Conservation (phyloP, 169 alveolate genomes). For the Plasmodium vinckei region DNA sequence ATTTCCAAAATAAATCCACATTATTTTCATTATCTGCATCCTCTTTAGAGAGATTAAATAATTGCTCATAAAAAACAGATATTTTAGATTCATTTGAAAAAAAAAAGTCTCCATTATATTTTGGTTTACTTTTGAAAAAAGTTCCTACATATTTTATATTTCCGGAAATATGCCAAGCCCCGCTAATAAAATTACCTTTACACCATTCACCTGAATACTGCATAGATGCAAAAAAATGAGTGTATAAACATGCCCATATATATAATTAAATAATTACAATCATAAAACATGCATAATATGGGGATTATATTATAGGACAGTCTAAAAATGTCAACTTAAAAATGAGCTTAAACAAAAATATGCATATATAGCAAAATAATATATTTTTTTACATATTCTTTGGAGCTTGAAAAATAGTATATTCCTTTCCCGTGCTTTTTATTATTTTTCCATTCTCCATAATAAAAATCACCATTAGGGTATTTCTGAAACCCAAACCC, state of each 20-base stretch:
- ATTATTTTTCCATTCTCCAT: slow-evolving; percentile 93
- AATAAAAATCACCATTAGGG: slow-evolving; percentile 91
- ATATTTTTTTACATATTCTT: slow-evolving; percentile 88
- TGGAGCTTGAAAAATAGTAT: slow-evolving; percentile 88
- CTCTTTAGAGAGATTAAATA: slow-evolving; percentile 2
- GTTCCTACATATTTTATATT: slow-evolving; percentile 51
- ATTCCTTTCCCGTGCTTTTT: slow-evolving; percentile 93
- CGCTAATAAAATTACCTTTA: slow-evolving; percentile 40
- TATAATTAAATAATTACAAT: background rate
- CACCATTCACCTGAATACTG: slow-evolving; percentile 84
- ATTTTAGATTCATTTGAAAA: slow-evolving; percentile 45
- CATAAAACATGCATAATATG: background rate
- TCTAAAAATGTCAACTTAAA: too few relatives aligned
- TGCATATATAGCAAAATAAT: background rate
- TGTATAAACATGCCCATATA: background rate
- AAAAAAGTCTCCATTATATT: slow-evolving; percentile 24
- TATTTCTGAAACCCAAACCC: slow-evolving; percentile 94
- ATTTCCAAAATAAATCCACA: slow-evolving; percentile 19
- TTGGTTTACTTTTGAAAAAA: slow-evolving; percentile 39
- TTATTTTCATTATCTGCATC: background rate
- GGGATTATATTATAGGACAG: background rate
- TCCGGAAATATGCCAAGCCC: slow-evolving; percentile 35
- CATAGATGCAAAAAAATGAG: background rate
- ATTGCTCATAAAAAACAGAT: slow-evolving; percentile 31
- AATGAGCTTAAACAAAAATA: background rate